A percentile compares a stretch with the other conserved stretches of the same genome.
phyloP scores from a whole-genome alignment of 2,329 filamentous ascomycete genomes.

The Blastomyces percursus region DNA sequence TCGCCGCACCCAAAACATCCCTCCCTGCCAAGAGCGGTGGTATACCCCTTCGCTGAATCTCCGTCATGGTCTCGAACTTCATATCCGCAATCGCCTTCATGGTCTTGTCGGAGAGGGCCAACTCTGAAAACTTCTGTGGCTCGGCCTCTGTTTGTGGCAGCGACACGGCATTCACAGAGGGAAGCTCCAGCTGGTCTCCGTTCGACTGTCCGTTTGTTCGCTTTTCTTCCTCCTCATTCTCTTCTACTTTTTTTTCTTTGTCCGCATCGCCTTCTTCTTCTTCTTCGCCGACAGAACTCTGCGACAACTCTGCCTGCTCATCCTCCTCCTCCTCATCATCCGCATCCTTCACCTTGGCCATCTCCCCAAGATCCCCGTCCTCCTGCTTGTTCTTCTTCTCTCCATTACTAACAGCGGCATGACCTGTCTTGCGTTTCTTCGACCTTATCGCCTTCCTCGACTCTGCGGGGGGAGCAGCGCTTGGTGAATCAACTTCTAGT shows the following conservation, averaged over 20 bases:
- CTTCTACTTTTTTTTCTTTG: constrained; percentile 19
- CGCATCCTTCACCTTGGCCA: background rate
- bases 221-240: constrained; percentile 13
- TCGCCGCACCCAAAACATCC: constrained; percentile 89
- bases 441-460: constrained; percentile 15
- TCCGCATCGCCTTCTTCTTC: constrained; percentile 27
- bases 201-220: constrained; percentile 20
- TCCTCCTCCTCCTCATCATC: constrained; percentile 15
- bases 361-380: constrained; percentile 18
- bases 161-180: constrained; percentile 41
- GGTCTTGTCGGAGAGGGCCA: constrained; percentile 79
- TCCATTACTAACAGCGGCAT: constrained; percentile 28
- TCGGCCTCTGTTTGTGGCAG: constrained; percentile 50
- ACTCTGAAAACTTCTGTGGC: constrained; percentile 62
- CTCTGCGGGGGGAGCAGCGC: constrained; percentile 12
- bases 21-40: constrained; percentile 79
- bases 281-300: constrained; percentile 31
- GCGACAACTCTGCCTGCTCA: constrained; percentile 15
- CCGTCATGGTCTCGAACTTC: constrained; percentile 92
- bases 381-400: constrained; percentile 11
- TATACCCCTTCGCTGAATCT: constrained; percentile 80
- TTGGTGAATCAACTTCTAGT: constrained; percentile 14
- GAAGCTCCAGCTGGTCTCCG: constrained; percentile 36
- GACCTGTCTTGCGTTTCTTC: constrained; percentile 32
- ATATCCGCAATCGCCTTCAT: constrained; percentile 81